A percentile compares a stretch with the other conserved stretches of the same genome.
Evolutionary conservation across 768 basidiomycete species (phyloP).

Genomic region (Lactifluus rugatus): DNA sequence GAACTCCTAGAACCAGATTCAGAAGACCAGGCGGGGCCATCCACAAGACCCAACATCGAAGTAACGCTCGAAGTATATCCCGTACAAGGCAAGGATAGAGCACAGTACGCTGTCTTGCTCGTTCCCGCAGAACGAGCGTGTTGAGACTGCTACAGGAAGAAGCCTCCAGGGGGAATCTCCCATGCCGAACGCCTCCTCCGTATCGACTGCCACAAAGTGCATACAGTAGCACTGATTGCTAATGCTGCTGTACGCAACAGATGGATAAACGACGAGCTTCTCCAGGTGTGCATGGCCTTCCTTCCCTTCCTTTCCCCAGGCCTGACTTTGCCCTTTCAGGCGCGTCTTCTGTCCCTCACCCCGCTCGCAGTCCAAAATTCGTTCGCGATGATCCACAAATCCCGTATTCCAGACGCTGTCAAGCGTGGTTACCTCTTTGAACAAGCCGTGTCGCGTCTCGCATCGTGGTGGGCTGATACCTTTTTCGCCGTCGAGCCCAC

Average conservation of each 20-base stretch:
- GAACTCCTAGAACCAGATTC: neutral
- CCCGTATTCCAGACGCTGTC: conserved; percentile 66
- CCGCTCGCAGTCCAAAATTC: conserved; percentile 73
- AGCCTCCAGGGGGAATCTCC: conserved; percentile 29
- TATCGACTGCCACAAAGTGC: conserved; percentile 81
- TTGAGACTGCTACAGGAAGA: conserved; percentile 29
- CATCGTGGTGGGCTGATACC: conserved; percentile 72
- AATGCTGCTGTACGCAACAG: conserved; percentile 68
- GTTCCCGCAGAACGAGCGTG: neutral
- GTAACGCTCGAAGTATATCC: conserved; percentile 52
- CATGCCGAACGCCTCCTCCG: conserved; percentile 64
- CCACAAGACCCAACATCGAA: conserved; percentile 45
- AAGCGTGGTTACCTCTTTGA: conserved; percentile 87
- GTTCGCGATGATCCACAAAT: conserved; percentile 74
- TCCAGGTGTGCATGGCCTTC: conserved; percentile 52
- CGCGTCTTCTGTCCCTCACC: conserved; percentile 77
- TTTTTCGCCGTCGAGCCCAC: conserved; percentile 56
- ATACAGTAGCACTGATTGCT: conserved; percentile 71
- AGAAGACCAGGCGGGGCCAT: conserved; percentile 21
- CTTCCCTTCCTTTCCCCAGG: neutral
- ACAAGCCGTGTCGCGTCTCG: conserved; percentile 59
- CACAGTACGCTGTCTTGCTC: conserved; percentile 37
- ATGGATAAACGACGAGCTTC: conserved; percentile 72
- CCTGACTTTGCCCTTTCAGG: conserved; percentile 37
- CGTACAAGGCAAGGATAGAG: conserved; percentile 29